phyloP scores from a whole-genome alignment of 2,329 filamentous ascomycete species.

The Colletotrichum cereale region DNA sequence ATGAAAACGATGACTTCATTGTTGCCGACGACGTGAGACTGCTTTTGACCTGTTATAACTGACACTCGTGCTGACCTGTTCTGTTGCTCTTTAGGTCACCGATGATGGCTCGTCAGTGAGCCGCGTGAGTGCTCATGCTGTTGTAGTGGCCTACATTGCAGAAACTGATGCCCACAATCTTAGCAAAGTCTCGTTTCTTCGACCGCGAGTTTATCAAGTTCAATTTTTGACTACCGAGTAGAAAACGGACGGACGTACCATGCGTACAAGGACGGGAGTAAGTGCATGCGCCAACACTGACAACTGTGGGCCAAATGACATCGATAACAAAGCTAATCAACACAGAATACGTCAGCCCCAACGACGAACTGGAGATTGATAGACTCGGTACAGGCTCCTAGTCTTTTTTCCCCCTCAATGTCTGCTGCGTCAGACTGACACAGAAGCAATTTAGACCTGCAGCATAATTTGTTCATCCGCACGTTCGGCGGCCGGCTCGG shows the following conservation, averaged over 20 bases:
- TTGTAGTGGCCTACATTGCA: background rate
- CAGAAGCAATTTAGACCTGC: background rate
- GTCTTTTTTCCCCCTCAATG: rapidly evolving
- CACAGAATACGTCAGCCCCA: constrained; percentile 13
- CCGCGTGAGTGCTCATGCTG: background rate
- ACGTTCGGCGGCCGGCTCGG: background rate
- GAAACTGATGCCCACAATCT: background rate
- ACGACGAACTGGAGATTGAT: constrained; percentile 15
- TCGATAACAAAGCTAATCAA: background rate
- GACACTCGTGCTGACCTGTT: background rate
- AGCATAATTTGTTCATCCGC: background rate
- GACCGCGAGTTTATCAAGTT: background rate
- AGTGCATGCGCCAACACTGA: background rate
- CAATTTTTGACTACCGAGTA: background rate
- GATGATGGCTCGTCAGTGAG: background rate
- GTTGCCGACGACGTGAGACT: background rate
- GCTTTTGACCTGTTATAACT: rapidly evolving
- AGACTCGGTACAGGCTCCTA: no score
- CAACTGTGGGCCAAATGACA: no score
- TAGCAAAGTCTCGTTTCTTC: background rate
- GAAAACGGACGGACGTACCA: constrained; percentile 56
- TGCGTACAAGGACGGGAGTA: constrained; percentile 41
- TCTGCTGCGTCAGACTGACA: background rate
- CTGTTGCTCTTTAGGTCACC: background rate
- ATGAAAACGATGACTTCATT: background rate